phyloP scores from a whole-genome alignment of 2,329 filamentous ascomycete species.

The Paraphoma chrysanthemicola region DNA sequence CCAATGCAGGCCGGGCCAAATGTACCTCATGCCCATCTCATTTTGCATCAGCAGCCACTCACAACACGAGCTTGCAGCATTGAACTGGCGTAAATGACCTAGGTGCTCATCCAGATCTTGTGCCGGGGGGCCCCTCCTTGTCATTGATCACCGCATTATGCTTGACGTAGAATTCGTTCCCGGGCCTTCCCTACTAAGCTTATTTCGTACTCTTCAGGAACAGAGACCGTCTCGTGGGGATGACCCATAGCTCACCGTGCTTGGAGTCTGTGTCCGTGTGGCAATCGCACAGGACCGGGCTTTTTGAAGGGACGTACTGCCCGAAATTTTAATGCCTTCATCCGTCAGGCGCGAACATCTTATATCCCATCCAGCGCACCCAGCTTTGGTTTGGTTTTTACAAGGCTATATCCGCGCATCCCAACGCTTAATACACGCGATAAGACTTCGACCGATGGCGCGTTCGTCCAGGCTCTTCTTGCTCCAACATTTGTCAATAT shows the following conservation, averaged over 20 bases:
- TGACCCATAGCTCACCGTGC: constrained; percentile 47
- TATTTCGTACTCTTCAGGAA: constrained; percentile 51
- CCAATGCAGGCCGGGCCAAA: constrained; percentile 37
- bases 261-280: constrained; percentile 51
- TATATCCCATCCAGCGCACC: constrained; percentile 49
- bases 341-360: constrained; percentile 44
- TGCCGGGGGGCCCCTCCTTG: constrained; percentile 46
- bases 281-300: constrained; percentile 51
- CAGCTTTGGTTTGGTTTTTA: constrained; percentile 38
- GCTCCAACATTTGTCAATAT: constrained; percentile 52
- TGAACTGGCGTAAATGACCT: constrained; percentile 44
- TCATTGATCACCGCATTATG: constrained; percentile 55
- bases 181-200: constrained; percentile 51
- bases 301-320: constrained; percentile 44
- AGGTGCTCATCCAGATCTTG: constrained; percentile 47
- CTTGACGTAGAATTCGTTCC: constrained; percentile 52
- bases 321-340: constrained; percentile 50
- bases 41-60: constrained; percentile 51
- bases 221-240: constrained; percentile 51
- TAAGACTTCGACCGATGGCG: constrained; percentile 47
- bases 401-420: constrained; percentile 49
- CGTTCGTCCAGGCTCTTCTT: constrained; percentile 43
- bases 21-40: constrained; percentile 43
- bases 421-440: constrained; percentile 48
- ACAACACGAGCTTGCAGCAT: constrained; percentile 47